These are phyloP conservation scores for Pichia sp. DNA, from an alignment of 1,139 yeast species.

Conservation along the genomic window DNA sequence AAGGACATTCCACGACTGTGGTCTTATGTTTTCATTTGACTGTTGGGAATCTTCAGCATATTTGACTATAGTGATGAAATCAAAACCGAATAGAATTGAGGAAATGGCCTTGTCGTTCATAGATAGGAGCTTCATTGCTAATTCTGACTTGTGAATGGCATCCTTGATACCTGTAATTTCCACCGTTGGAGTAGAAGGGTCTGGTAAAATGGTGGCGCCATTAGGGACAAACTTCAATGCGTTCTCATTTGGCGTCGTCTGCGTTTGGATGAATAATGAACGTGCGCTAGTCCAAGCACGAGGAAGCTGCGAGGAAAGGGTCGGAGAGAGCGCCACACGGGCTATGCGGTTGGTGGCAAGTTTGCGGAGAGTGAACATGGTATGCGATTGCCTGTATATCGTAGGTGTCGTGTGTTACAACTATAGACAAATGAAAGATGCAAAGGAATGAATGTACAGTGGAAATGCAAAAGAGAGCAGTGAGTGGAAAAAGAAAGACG, in stretches of 20 bases:
- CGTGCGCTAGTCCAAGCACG: too few species aligned
- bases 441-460: too few species aligned
- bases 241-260: conserved; percentile 84
- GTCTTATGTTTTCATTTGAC: conserved; percentile 26
- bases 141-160: conserved; percentile 39
- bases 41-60: conserved; percentile 35
- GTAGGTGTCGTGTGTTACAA: too few species aligned
- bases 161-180: conserved; percentile 52
- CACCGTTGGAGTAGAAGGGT: conserved; percentile 33
- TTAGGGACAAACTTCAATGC: conserved; percentile 87
- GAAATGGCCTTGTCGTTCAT: conserved; percentile 37
- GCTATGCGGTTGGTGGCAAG: too few species aligned
- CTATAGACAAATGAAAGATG: too few species aligned
- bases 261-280: conserved; percentile 40
- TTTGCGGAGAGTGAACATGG: too few species aligned
- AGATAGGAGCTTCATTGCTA: conserved; percentile 46
- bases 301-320: too few species aligned
- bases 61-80: conserved; percentile 74
- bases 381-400: too few species aligned
- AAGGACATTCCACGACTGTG: conserved; percentile 56
- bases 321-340: too few species aligned
- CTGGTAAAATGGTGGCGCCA: conserved; percentile 34
- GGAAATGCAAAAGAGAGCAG: too few species aligned
- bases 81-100: conserved; percentile 47
- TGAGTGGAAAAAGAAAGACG: too few species aligned